Evolutionary conservation across 768 basidiomycete species (phyloP).

Genomic region (Daedaleopsis nitida): DNA sequence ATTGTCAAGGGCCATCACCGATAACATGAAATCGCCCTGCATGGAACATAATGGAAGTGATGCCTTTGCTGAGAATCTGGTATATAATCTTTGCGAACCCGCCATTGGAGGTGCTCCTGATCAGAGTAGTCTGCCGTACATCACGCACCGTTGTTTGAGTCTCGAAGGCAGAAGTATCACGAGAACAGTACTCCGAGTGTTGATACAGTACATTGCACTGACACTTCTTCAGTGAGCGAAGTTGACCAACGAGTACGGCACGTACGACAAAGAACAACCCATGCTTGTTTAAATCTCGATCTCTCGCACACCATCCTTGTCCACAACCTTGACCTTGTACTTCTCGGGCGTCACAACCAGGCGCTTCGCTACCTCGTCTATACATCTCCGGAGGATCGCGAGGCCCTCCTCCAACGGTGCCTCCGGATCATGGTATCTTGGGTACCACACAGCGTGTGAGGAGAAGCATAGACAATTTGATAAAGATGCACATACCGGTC

Average conservation of each 20-base stretch:
- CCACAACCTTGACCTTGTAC: constrained; percentile 90
- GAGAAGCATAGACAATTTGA: background rate
- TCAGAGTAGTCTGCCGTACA: too few relatives aligned
- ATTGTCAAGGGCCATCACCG: too few relatives aligned
- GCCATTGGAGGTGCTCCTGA: too few relatives aligned
- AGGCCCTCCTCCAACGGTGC: constrained; percentile 85
- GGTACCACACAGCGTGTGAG: too few relatives aligned
- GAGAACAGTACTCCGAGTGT: background rate
- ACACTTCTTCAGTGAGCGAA: background rate
- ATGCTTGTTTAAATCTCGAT: constrained; percentile 57
- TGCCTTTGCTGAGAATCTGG: too few relatives aligned
- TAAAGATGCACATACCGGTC: constrained; percentile 63
- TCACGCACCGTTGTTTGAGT: too few relatives aligned
- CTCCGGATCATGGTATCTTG: constrained; percentile 88
- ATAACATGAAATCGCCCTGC: too few relatives aligned
- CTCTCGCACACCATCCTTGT: constrained; percentile 87
- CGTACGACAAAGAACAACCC: background rate
- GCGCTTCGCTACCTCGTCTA: constrained; percentile 85
- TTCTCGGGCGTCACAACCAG: constrained; percentile 76
- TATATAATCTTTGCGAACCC: too few relatives aligned
- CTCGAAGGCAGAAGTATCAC: background rate
- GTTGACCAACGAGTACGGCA: background rate
- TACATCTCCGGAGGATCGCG: constrained; percentile 80
- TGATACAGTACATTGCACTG: background rate
- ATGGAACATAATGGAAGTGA: too few relatives aligned